Base-by-base conservation (phyloP, 768 basidiomycete genomes). In the Pholiota microspora region DNA sequence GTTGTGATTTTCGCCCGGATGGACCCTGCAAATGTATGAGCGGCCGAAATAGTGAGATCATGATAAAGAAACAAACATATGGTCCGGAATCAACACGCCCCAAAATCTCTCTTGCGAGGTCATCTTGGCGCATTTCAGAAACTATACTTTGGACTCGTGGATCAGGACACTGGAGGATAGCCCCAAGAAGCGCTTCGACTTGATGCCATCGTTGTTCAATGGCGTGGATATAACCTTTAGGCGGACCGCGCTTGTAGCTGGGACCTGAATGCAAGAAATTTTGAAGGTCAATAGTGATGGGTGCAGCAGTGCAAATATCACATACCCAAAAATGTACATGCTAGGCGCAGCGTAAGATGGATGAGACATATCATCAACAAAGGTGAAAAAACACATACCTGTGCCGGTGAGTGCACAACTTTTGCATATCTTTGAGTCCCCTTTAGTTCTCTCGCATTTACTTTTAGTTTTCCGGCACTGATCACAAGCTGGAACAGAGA, bases 191-290 rank as follows among this genome's bases (percentile, higher is more conserved):
- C 10, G 92, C 89, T 69, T 95, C 94, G 62, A 94, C 89, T 66
- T 94, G 89, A 62, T 95, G 93, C 84, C 93, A 89, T 62, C 92
- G 72, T 55, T 90, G 88, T 71, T 95, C 93, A 49, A 95, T 93
- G 34, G 92, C 92, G 67, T 94, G 89, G 47, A 95, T 94, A 67
- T 95, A 95, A 16, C 93, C 93, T 64, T 92, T 92, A 5, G 90
- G 89, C 8, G 89, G 89, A 8, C 92, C 92, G 7, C 92, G 85
- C 65, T 88, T 89, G 67, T 86, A 87, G 64, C 86, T 89, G 0
- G 88, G 88, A 42, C 86, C 89, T 90, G 36, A 25, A 8, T n/a
- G 45, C 23, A 45, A 28, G 31, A 31, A 15, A 13, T 55, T 18
- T 35, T 29, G 34, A n/a, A n/a, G n/a, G 35, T 35, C 36, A 50